phyloP scores from a whole-genome alignment of 164 flowering plant genomes.

The Berberis thunbergii region DNA sequence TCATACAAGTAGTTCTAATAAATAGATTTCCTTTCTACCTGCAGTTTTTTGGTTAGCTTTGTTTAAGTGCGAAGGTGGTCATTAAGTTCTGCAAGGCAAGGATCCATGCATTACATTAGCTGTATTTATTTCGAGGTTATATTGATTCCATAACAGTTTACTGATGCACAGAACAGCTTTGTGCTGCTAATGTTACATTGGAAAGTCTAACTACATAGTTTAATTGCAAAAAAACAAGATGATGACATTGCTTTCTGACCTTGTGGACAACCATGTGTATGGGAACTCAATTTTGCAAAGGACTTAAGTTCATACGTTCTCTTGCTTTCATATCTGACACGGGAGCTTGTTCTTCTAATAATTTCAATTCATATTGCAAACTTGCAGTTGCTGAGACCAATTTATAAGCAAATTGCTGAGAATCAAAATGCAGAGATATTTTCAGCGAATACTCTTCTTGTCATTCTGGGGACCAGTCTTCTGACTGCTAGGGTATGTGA shows the following conservation, averaged over 20 bases:
- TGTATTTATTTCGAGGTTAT: too few relatives aligned
- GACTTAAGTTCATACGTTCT: background rate
- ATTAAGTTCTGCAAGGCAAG: too few relatives aligned
- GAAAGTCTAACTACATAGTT: background rate
- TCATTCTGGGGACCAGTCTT: conserved; percentile 94
- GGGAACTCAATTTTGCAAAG: background rate
- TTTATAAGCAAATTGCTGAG: conserved; percentile 96
- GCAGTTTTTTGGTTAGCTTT: too few relatives aligned
- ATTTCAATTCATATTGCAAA: background rate
- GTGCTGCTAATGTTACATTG: too few relatives aligned
- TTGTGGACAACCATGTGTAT: background rate
- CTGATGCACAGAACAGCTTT: too few relatives aligned
- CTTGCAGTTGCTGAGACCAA: conserved; percentile 90
- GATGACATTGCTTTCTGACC: background rate
- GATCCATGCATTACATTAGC: too few relatives aligned
- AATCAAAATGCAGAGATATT: conserved; percentile 98
- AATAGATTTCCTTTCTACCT: too few relatives aligned
- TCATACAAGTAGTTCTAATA: too few relatives aligned
- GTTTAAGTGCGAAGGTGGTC: too few relatives aligned
- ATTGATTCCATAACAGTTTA: too few relatives aligned
- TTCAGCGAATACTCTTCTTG: conserved; percentile 95
- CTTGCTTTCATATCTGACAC: background rate
- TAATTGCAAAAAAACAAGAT: background rate
- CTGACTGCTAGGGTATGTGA: conserved; percentile 90
- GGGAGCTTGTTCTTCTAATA: background rate